phyloP scores from a whole-genome alignment of 176 grass and related monocot species.

The Eragrostis nindensis region DNA sequence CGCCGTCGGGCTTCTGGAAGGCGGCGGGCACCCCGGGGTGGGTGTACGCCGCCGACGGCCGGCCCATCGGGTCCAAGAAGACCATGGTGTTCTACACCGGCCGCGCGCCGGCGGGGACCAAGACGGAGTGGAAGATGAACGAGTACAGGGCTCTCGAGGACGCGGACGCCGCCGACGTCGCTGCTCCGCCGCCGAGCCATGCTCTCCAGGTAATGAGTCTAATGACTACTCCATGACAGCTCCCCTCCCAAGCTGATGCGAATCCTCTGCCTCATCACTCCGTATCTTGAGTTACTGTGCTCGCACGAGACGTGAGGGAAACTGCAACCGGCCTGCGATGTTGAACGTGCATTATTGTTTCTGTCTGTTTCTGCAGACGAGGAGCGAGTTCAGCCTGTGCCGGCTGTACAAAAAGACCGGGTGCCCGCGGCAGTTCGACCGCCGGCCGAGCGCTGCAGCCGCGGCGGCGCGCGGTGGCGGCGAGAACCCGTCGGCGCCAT shows the following conservation, averaged over 20 bases:
- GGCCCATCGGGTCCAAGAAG: conserved; percentile 71
- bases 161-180: conserved; percentile 2
- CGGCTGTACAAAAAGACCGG: conserved; percentile 75
- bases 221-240: neutral
- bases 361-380: conserved; percentile 50
- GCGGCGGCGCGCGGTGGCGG: neutral
- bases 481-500: neutral
- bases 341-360: conserved; percentile 1
- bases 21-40: conserved; percentile 75
- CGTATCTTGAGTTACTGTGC: neutral
- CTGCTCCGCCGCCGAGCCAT: neutral
- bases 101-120: conserved; percentile 56
- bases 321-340: neutral
- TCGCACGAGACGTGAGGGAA: conserved; percentile 4
- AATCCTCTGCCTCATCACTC: conserved; percentile 1
- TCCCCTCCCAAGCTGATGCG: neutral
- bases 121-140: conserved; percentile 96
- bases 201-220: conserved; percentile 42
- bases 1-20: conserved; percentile 97
- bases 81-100: conserved; percentile 98
- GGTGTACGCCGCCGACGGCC: conserved; percentile 67
- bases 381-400: conserved; percentile 83
- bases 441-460: conserved; percentile 46
- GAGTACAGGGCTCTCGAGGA: conserved; percentile 76
- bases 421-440: conserved; percentile 71